Evolutionary conservation across 202 grass and related monocot species (phyloP), one percentile per base, ranked within the genome.

Genomic region (Dendrocalamus latiflorus): DNA sequence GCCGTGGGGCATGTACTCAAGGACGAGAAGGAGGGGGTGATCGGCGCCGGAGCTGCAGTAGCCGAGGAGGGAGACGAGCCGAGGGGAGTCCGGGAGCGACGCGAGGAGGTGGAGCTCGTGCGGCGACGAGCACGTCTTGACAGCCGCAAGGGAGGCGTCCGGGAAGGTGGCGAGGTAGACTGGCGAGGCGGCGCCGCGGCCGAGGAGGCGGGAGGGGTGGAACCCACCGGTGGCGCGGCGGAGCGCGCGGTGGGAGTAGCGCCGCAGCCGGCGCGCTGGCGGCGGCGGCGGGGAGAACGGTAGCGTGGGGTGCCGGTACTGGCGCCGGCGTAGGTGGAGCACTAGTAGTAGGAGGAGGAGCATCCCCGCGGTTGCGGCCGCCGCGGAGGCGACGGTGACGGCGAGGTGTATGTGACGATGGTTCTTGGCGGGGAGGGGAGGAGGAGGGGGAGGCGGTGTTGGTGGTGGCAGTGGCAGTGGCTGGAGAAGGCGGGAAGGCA

Each of bases 81-180:
- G 85, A 4, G 85, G 85, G 15, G 91, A 98, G 3, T 85, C 71
- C 0, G 87, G 91, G 15, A 98, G 85, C 6, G 89, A 84, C 3
- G 89, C 86, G 49, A 98, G 91, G 65, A 93, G 80, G 45, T 92
- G 89, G 39, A 98, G 82, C 86, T 98, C 93, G 80, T 95, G 86
- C 18, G 88, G 77, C 51, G 87, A 90, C 20, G 85, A 48, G 68
- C 85, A 74, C n/a, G 86, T 85, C 88, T 98, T 84, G 76, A 93
- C 51, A 71, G 92, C 82, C 37, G 76, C 80, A 42, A 87, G 48
- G 7, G 85, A 88, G 50, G 82, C 81, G 48, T 90, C 85, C 15
- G 95, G 78, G 77, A 95, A 89, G 38, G 90, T 36, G 43, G 93
- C 95, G 47, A 93, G 89, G 87, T 93, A 98, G 59, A 98, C 93